These are phyloP conservation scores for Strobilomyces confusus DNA, from an alignment of 768 basidiomycete genomes.

Conservation along the genomic window DNA sequence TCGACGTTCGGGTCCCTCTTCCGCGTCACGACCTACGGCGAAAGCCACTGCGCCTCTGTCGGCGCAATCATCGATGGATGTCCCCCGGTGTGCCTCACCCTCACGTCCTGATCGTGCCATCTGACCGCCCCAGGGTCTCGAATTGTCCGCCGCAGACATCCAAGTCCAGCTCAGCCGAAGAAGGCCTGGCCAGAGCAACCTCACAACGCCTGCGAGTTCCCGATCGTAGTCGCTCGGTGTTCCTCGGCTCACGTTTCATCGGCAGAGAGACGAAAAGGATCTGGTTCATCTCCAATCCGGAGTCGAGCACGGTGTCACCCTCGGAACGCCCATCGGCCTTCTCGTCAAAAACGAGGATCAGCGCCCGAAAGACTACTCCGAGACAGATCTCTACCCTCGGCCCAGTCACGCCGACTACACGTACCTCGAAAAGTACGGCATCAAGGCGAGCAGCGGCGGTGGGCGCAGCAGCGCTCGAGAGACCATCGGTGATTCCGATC, in stretches of 20 bases:
- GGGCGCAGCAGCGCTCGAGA: constrained; percentile 94
- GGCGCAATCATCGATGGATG: constrained; percentile 98
- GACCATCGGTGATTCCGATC: constrained; percentile 69
- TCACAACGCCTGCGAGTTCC: constrained; percentile 85
- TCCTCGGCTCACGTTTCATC: constrained; percentile 1
- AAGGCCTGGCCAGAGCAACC: constrained; percentile 91
- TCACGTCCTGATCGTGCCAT: constrained; percentile 6
- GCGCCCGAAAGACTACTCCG: constrained; percentile 95
- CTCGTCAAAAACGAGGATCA: constrained; percentile 98
- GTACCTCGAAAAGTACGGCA: constrained; percentile 94
- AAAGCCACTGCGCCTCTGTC: constrained; percentile 95
- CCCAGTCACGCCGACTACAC: constrained; percentile 98
- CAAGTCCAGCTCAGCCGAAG: constrained; percentile 89
- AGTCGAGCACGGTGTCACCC: constrained; percentile 87
- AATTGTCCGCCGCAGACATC: constrained; percentile 75
- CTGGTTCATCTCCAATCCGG: constrained; percentile 92
- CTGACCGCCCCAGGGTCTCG: constrained; percentile 61
- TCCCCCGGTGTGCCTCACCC: constrained; percentile 67
- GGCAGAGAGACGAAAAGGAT: constrained; percentile 92
- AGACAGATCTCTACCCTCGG: constrained; percentile 95
- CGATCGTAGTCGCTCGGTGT: neutral
- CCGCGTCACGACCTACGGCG: constrained; percentile 96
- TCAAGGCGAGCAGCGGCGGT: constrained; percentile 97
- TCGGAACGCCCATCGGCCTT: constrained; percentile 97
- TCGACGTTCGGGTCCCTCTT: constrained; percentile 90